These are phyloP conservation scores for Populus hybrid DNA, from an alignment of 441 rosid species.

Conservation along the genomic window DNA sequence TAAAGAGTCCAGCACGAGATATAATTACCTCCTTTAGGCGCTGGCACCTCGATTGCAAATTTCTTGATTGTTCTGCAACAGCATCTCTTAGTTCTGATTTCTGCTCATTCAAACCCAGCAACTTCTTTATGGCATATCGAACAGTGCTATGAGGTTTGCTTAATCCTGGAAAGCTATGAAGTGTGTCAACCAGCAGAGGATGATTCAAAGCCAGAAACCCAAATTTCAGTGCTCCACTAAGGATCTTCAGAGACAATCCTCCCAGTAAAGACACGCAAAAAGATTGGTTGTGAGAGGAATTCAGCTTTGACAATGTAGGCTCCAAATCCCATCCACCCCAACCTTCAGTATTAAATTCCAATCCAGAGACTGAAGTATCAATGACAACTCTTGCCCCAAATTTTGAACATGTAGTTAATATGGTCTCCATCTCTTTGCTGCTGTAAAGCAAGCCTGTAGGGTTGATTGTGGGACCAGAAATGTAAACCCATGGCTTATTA, in stretches of 20 bases:
- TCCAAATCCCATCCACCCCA: slow-evolving; percentile 73
- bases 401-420: slow-evolving; percentile 64
- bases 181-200: slow-evolving; percentile 46
- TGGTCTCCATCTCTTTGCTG: slow-evolving; percentile 58
- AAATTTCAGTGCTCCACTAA: slow-evolving; percentile 69
- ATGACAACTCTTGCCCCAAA: slow-evolving; percentile 78
- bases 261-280: slow-evolving; percentile 73
- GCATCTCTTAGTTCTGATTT: slow-evolving; percentile 49
- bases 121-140: slow-evolving; percentile 73
- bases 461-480: slow-evolving; percentile 85
- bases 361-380: slow-evolving; percentile 87
- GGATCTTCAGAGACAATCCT: slow-evolving; percentile 68
- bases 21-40: slow-evolving; percentile 75
- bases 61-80: slow-evolving; percentile 43
- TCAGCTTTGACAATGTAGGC: slow-evolving; percentile 42
- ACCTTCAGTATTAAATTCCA: slow-evolving; percentile 55
- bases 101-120: slow-evolving; percentile 59
- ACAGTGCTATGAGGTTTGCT: slow-evolving; percentile 89
- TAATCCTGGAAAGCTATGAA: slow-evolving; percentile 76
- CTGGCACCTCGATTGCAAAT: slow-evolving; percentile 56
- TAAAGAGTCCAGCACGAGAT: background rate
- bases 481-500: slow-evolving; percentile 78
- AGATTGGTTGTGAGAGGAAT: slow-evolving; percentile 40
- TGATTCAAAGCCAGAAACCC: slow-evolving; percentile 63
- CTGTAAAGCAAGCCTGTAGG: slow-evolving; percentile 84